Base-by-base conservation (phyloP, 2,329 filamentous ascomycete species). In the Penicillium corylophilum region DNA sequence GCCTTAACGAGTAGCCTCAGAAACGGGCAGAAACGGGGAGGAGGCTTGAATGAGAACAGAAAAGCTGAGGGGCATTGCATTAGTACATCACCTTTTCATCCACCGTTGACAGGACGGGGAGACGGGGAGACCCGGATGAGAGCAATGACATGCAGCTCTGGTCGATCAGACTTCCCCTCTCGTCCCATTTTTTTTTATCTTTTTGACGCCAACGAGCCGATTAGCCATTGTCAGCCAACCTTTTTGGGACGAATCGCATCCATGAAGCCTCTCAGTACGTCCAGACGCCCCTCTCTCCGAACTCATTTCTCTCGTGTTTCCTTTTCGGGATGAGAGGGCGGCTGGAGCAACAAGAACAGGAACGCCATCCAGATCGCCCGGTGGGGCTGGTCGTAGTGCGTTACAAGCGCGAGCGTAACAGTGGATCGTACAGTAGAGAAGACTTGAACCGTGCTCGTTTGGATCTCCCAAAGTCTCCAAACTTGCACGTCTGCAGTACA, bases 61-160 rank as follows among this genome's bases (percentile, higher is more conserved):
- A n/a, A n/a, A n/a, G n/a, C n/a, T n/a, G n/a, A n/a, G n/a, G n/a
- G n/a, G n/a, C n/a, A n/a, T n/a, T n/a, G n/a, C n/a, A n/a, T n/a
- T n/a, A 38, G 5, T 38, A 38, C 13, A 20, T 13, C 16, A 38
- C 35, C 35, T 12, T 12, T 1, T 16, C 7, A 40, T 23, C 20
- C 15, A 24, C 15, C 33, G 18, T 38, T 49, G 51, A 54, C 51
- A 52, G 48, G 26, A 48, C 38, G 48, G 31, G 38, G 43, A n/a
- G n/a, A n/a, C n/a, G n/a, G n/a, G n/a, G n/a, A n/a, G 12, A 10
- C 16, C 46, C 39, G 39, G 39, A 42, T 20, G 12, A 35, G 36
- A 16, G 44, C 54, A 40, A 63, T 63, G 61, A 61, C 61, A 57
- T 63, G 61, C 61, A 59, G 53, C 55, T 41, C 13, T 36, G 50